Percentiles rank a stretch among this genome's conserved stretches.
phyloP scores from a whole-genome alignment of 306 rosid genomes.

The Vigna nakashimae region DNA sequence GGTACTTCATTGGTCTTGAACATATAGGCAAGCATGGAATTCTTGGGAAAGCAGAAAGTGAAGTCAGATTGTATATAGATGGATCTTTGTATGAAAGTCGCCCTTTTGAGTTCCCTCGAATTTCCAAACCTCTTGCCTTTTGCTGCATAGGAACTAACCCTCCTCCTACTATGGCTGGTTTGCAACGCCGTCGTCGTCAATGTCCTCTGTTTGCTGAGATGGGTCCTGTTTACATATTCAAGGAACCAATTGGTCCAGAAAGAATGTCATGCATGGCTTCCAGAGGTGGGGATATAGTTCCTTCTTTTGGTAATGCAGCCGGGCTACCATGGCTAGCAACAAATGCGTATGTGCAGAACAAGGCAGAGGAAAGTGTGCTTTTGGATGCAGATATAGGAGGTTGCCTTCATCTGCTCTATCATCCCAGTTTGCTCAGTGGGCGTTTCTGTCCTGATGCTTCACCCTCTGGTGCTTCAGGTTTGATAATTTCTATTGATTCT shows the following conservation, averaged over 20 bases:
- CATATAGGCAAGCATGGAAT: slow-evolving; percentile 93
- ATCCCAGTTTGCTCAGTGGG: slow-evolving; percentile 93
- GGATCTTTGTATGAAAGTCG: slow-evolving; percentile 94
- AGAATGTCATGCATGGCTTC: slow-evolving; percentile 88
- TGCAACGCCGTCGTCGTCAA: slow-evolving; percentile 98
- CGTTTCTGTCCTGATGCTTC: slow-evolving; percentile 99
- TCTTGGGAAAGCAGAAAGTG: slow-evolving; percentile 96
- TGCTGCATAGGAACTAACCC: slow-evolving; percentile 99
- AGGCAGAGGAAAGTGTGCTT: slow-evolving; percentile 84
- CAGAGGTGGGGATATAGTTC: slow-evolving; percentile 91
- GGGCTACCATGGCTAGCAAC: slow-evolving; percentile 95
- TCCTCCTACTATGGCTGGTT: slow-evolving; percentile 99
- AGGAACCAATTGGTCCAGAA: slow-evolving; percentile 95
- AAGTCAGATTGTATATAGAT: slow-evolving; percentile 85
- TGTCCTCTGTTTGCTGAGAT: slow-evolving; percentile 99
- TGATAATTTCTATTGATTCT: slow-evolving; percentile 37
- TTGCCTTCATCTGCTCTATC: slow-evolving; percentile 90
- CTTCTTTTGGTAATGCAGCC: slow-evolving; percentile 96
- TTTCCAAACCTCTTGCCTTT: slow-evolving; percentile 94
- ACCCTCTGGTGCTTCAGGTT: slow-evolving; percentile 95
- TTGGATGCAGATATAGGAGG: slow-evolving; percentile 96
- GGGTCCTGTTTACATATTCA: slow-evolving; percentile 97
- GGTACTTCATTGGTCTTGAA: slow-evolving; percentile 97
- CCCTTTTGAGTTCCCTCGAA: slow-evolving; percentile 96
- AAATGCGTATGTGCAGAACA: slow-evolving; percentile 64